Conservation (phyloP, 306 rosid species). For the Corylus heterophylla region DNA sequence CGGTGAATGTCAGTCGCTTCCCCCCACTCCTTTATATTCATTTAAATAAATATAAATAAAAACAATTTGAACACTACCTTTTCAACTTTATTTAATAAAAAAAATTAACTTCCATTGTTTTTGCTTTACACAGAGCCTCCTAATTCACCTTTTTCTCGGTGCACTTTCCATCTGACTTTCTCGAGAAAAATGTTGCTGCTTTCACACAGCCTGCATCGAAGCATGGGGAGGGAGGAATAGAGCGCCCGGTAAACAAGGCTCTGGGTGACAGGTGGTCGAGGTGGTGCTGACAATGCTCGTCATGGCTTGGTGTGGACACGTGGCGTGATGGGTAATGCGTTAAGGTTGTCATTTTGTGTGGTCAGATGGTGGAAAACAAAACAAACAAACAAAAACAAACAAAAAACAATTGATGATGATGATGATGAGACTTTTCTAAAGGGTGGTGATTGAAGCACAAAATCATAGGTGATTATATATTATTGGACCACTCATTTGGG, state of each 20-base stretch:
- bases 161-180: constrained; percentile 24
- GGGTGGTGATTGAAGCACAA: constrained; percentile 29
- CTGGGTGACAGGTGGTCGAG: constrained; percentile 15
- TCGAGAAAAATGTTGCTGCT: constrained; percentile 18
- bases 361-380: background rate
- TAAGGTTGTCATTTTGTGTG: constrained; percentile 27
- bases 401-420: background rate
- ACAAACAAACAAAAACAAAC: no score
- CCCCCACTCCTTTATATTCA: background rate
- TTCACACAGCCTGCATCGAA: constrained; percentile 37
- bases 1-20: constrained; percentile 73
- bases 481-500: background rate
- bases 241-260: constrained; percentile 55
- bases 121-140: no score
- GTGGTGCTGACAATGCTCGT: constrained; percentile 19
- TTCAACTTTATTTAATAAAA: background rate
- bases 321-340: constrained; percentile 21
- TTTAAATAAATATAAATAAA: background rate
- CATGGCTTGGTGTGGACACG: constrained; percentile 20
- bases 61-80: background rate
- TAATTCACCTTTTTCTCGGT: background rate
- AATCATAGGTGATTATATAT: constrained; percentile 28
- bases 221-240: constrained; percentile 27
- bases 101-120: no score
- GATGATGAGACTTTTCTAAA: constrained; percentile 22